These are phyloP conservation scores for Rhodosporidiobolus sp. DNA, from an alignment of 768 basidiomycete genomes.

Conservation along the genomic window DNA sequence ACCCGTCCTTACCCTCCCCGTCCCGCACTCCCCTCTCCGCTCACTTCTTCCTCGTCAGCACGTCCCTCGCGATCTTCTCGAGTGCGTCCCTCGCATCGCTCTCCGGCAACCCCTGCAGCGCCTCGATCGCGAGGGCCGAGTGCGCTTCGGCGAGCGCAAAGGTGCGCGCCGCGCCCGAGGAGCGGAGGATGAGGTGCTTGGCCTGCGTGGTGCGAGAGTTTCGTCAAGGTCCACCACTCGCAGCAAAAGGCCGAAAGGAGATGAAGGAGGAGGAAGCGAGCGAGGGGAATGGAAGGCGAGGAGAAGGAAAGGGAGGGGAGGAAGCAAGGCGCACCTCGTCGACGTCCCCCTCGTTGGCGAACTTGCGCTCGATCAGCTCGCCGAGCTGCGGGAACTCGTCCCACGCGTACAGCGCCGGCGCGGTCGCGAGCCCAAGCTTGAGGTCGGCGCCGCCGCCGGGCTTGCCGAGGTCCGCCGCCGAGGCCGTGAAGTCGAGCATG, in stretches of 20 bases:
- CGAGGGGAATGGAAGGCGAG: slow-evolving; percentile 9
- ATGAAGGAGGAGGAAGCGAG: not conserved
- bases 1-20: not conserved
- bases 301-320: slow-evolving; percentile 2
- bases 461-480: slow-evolving; percentile 74
- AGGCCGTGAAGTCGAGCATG: slow-evolving; percentile 84
- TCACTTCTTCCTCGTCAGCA: slow-evolving; percentile 33
- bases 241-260: no score
- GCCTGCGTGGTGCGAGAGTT: slow-evolving; percentile 54
- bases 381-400: slow-evolving; percentile 75
- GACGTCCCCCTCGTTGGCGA: slow-evolving; percentile 71
- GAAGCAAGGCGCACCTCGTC: slow-evolving; percentile 56
- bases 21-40: not conserved
- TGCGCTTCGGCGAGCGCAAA: slow-evolving; percentile 70
- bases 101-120: slow-evolving; percentile 68
- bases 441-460: slow-evolving; percentile 78
- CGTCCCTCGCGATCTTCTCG: slow-evolving; percentile 45
- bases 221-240: no score
- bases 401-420: slow-evolving; percentile 78
- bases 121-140: slow-evolving; percentile 70
- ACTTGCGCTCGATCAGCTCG: slow-evolving; percentile 73
- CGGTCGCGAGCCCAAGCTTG: slow-evolving; percentile 77
- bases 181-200: slow-evolving; percentile 62
- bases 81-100: slow-evolving; percentile 77
- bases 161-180: slow-evolving; percentile 75